Percentiles rank a stretch among this genome's conserved stretches.
phyloP scores from a whole-genome alignment of 1,139 yeast genomes.

The Nakaseomyces sp. region DNA sequence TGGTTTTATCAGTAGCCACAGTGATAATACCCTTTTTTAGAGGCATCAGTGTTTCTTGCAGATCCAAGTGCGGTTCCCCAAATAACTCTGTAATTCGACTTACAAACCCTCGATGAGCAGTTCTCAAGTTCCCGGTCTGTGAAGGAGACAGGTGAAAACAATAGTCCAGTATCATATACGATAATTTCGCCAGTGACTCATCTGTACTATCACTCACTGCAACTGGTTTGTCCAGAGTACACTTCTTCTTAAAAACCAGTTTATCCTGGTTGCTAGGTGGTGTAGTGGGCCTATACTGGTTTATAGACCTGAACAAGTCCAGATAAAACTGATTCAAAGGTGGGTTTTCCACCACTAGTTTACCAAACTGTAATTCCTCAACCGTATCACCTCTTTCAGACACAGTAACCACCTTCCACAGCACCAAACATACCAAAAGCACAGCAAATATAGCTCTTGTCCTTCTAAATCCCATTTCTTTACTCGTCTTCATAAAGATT shows the following conservation, averaged over 20 bases:
- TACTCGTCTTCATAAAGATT: no score
- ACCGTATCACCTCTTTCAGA: background rate
- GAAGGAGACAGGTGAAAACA: slow-evolving; percentile 36
- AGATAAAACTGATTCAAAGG: slow-evolving; percentile 4
- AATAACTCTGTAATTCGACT: slow-evolving; percentile 29
- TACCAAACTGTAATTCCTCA: background rate
- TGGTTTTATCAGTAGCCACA: slow-evolving; percentile 53
- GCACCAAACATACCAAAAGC: background rate
- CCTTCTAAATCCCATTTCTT: background rate
- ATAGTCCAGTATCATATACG: slow-evolving; percentile 15
- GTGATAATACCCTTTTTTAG: slow-evolving; percentile 44
- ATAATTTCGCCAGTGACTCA: slow-evolving; percentile 6
- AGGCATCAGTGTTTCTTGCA: background rate
- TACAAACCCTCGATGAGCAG: slow-evolving; percentile 47
- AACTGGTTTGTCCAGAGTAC: slow-evolving; percentile 12
- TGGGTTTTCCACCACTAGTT: background rate
- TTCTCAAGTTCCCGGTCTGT: slow-evolving; percentile 40
- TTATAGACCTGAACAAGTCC: slow-evolving; percentile 8
- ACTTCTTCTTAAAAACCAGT: slow-evolving; percentile 3
- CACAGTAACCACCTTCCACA: background rate
- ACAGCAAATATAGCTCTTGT: background rate
- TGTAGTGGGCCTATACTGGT: slow-evolving; percentile 9
- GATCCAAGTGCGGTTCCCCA: background rate
- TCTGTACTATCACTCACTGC: slow-evolving; percentile 9
- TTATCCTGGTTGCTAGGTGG: slow-evolving; percentile 8